These are phyloP conservation scores for Annulohypoxylon maeteangense DNA, from an alignment of 495 filamentous ascomycete genomes.

Conservation along the genomic window DNA sequence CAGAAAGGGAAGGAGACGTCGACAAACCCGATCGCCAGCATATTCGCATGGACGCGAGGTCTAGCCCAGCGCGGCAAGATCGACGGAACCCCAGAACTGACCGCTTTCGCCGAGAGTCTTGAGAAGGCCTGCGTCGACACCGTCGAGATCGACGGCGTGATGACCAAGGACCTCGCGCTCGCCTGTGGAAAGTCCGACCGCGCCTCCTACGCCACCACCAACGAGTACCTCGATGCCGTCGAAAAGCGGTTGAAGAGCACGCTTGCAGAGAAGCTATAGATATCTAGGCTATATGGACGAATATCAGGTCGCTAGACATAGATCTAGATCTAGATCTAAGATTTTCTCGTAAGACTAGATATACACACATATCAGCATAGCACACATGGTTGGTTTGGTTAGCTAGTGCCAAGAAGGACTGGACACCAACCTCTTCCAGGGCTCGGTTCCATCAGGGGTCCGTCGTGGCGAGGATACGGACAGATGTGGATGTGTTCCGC, in stretches of 20 bases:
- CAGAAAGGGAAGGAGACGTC: conserved; percentile 96
- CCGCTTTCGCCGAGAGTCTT: conserved; percentile 87
- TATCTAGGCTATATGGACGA: conserved; percentile 3
- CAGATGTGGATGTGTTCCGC: background rate
- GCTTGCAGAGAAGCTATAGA: conserved; percentile 65
- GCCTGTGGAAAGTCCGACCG: conserved; percentile 86
- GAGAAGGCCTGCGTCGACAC: conserved; percentile 96
- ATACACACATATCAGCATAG: background rate
- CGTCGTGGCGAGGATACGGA: background rate
- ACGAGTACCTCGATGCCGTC: conserved; percentile 87
- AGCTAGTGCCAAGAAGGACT: background rate
- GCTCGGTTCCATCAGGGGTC: background rate
- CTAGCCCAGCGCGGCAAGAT: conserved; percentile 91
- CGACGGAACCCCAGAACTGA: conserved; percentile 87
- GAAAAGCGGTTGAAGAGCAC: conserved; percentile 80
- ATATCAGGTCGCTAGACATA: background rate
- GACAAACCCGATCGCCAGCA: conserved; percentile 97
- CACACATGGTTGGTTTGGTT: background rate
- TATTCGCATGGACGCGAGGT: conserved; percentile 98
- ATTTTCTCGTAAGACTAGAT: background rate
- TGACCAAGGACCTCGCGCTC: conserved; percentile 98
- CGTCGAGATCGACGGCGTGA: conserved; percentile 91
- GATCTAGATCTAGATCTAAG: conserved; percentile 27
- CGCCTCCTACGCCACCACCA: conserved; percentile 86
- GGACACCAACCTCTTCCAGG: background rate